These are phyloP conservation scores for Linum trigynum DNA, from an alignment of 345 rosid species.

Conservation along the genomic window DNA sequence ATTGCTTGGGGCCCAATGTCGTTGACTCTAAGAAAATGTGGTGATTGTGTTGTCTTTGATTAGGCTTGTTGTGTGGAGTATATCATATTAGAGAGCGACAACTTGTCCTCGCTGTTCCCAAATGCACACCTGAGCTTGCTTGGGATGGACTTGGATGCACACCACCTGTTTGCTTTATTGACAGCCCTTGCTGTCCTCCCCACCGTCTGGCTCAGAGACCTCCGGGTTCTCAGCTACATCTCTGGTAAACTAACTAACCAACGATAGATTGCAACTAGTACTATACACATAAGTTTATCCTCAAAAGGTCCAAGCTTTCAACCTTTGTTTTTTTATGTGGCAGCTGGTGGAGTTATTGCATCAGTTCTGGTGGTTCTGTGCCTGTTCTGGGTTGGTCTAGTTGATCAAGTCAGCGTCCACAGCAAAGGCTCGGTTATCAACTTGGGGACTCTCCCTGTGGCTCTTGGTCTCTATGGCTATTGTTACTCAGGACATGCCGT, in stretches of 20 bases:
- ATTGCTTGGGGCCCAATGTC: background rate
- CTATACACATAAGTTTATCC: background rate
- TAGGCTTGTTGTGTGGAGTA: conserved; percentile 91
- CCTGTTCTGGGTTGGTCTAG: conserved; percentile 82
- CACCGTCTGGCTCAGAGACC: conserved; percentile 88
- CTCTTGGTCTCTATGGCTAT: conserved; percentile 88
- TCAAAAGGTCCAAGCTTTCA: conserved; percentile 5
- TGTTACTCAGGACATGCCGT: conserved; percentile 98
- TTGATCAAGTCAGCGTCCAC: conserved; percentile 60
- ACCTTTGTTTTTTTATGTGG: conserved; percentile 1
- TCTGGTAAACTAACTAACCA: conserved; percentile 52
- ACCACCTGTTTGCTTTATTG: conserved; percentile 59
- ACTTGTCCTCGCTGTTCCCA: conserved; percentile 78
- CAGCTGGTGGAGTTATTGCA: conserved; percentile 96
- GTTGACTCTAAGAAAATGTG: background rate
- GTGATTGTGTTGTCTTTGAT: conserved; percentile 10
- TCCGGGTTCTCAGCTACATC: conserved; percentile 70
- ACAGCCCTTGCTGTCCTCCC: conserved; percentile 75
- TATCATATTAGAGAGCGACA: conserved; percentile 82
- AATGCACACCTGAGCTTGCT: conserved; percentile 57
- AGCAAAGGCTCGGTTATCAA: conserved; percentile 59
- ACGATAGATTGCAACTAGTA: background rate
- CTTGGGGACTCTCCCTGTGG: conserved; percentile 74
- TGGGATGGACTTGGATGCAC: conserved; percentile 44
- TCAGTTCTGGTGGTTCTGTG: conserved; percentile 69